Base-by-base conservation (phyloP, 2,329 filamentous ascomycete genomes). In the Lizonia empirigonia region DNA sequence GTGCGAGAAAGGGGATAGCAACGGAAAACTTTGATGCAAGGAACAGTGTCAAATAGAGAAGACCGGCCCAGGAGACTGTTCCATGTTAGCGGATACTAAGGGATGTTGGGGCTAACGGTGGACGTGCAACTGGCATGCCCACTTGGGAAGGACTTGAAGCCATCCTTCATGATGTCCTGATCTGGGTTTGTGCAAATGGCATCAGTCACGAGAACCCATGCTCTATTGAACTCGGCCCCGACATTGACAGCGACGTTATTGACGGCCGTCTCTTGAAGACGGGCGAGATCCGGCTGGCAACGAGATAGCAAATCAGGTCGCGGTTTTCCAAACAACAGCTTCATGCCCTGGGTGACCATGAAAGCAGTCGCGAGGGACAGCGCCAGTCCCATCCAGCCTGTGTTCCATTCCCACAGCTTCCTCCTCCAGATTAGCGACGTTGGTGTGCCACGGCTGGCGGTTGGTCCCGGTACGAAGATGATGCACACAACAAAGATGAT, bases 351-450 rank as follows among this genome's bases (percentile, higher is more conserved):
- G 1, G 91, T 93, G 63, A 95, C 85, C 73, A 94, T 85, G 77
- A 89, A 95, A 4, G 88, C 82, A 2, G 84, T 79, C 2, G 86
- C 85, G 8, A 91, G 77, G 2, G 89, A 85, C 15, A 96, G 78
- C 1, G 80, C 89, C 2, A 96, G 80, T 0, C 92, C 92, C 64
- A 96, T 84, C 85, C 88, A 90, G 51, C 90, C 91, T 2, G 85
- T 85, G 69, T 97, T 91, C 71, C 90, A 85, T 72, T 97, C 92
- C 91, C 93, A 97, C 1, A 96, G 72, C 75, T 94, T 96, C 59
- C 90, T 83, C 68, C 83, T 84, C 86, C 90, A 91, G 35, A 92
- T 79, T 45, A 90, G 74, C 4, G 80, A 73, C 57, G 80, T 81
- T 1, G 89, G 85, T 0, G 87, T 86, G 16, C 81, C 80, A 33